Conservation (phyloP, 352 stramenopile species). For the Phytophthora colocasiae region DNA sequence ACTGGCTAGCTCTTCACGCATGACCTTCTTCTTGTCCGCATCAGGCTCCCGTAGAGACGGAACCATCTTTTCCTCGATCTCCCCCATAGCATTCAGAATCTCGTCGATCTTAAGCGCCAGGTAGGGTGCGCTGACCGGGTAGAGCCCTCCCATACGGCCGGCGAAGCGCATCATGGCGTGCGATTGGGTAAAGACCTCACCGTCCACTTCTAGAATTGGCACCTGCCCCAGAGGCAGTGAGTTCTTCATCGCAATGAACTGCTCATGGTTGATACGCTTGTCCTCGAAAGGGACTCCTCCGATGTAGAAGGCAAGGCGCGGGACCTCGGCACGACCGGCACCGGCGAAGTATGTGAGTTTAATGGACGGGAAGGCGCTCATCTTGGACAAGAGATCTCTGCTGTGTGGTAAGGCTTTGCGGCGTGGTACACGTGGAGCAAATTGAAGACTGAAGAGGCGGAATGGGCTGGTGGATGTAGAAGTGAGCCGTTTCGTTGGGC, state of each 20-base stretch:
- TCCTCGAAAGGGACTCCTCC: slow-evolving; percentile 72
- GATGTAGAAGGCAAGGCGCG: slow-evolving; percentile 64
- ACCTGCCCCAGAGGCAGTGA: slow-evolving; percentile 48
- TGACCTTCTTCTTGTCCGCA: slow-evolving; percentile 44
- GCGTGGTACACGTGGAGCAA: slow-evolving; percentile 9
- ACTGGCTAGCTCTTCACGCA: slow-evolving; percentile 41
- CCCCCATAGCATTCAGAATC: slow-evolving; percentile 48
- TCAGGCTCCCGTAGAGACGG: slow-evolving; percentile 43
- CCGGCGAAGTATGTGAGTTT: slow-evolving; percentile 76
- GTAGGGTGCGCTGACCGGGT: slow-evolving; percentile 48
- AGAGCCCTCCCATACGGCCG: slow-evolving; percentile 60
- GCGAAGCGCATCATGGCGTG: slow-evolving; percentile 76
- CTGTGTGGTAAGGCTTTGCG: slow-evolving; percentile 7
- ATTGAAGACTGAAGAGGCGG: slow-evolving; percentile 35
- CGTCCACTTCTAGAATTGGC: slow-evolving; percentile 60
- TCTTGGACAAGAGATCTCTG: slow-evolving; percentile 16
- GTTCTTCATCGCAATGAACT: slow-evolving; percentile 39
- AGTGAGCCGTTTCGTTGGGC: not conserved
- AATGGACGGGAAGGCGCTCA: slow-evolving; percentile 48
- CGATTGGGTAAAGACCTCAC: slow-evolving; percentile 61
- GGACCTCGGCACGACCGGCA: slow-evolving; percentile 53
- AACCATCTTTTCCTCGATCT: slow-evolving; percentile 43
- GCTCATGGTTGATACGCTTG: slow-evolving; percentile 39
- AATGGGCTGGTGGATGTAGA: slow-evolving; percentile 10
- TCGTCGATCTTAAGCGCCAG: slow-evolving; percentile 69